A percentile compares a stretch with the other conserved stretches of the same genome.
Evolutionary conservation across 768 basidiomycete genomes (phyloP).

Genomic region (Sporobolomyces phaffii): DNA sequence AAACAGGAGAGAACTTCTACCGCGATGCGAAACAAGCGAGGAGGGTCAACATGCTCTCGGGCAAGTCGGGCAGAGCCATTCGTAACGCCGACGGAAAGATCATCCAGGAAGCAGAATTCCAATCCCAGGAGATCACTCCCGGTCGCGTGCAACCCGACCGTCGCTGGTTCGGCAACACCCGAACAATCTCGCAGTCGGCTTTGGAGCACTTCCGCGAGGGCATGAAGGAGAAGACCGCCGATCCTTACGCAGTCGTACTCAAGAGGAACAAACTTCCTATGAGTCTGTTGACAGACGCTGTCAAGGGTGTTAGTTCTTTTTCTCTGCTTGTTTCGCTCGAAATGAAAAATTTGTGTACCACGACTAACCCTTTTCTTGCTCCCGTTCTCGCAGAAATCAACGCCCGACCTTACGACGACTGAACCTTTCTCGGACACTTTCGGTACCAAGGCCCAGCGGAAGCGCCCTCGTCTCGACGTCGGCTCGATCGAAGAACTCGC

Average conservation of each 20-base stretch:
- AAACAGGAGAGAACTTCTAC: slow-evolving; percentile 86
- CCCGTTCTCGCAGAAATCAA: slow-evolving; percentile 50
- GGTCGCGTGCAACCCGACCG: slow-evolving; percentile 91
- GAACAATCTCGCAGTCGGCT: slow-evolving; percentile 93
- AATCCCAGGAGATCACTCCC: slow-evolving; percentile 84
- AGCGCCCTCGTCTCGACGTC: slow-evolving; percentile 76
- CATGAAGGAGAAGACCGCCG: slow-evolving; percentile 72
- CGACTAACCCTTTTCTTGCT: neutral
- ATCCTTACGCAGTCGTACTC: slow-evolving; percentile 91
- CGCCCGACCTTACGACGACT: slow-evolving; percentile 88
- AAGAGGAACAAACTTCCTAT: slow-evolving; percentile 94
- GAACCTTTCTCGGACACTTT: slow-evolving; percentile 93
- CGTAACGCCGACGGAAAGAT: slow-evolving; percentile 88
- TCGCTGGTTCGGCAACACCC: slow-evolving; percentile 98
- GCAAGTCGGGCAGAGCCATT: slow-evolving; percentile 68
- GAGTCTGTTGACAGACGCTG: slow-evolving; percentile 83
- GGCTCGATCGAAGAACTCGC: slow-evolving; percentile 87
- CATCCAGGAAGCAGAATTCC: slow-evolving; percentile 85
- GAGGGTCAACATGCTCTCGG: slow-evolving; percentile 82
- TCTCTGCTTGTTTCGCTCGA: neutral
- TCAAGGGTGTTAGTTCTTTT: slow-evolving; percentile 54
- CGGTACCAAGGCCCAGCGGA: slow-evolving; percentile 90
- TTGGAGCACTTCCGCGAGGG: slow-evolving; percentile 93
- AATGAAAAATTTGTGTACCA: too few relatives aligned
- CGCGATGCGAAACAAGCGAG: slow-evolving; percentile 74